Conservation (phyloP, 2,329 filamentous ascomycete genomes). For the Penicillium sp. region DNA sequence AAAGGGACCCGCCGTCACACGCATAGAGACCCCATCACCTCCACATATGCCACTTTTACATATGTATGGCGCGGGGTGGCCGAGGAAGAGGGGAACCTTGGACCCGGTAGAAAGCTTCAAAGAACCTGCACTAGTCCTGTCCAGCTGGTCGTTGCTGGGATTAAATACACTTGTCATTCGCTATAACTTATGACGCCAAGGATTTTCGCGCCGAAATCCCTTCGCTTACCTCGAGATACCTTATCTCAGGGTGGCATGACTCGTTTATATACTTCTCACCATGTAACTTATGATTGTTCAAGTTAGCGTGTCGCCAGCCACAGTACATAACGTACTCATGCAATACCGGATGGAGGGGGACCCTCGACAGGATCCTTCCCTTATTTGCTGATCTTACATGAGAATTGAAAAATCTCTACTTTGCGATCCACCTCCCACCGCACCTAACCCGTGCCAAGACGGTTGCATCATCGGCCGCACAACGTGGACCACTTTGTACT, state of each 20-base stretch:
- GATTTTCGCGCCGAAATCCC: neutral
- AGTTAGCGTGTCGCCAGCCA: too few relatives aligned
- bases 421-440: neutral
- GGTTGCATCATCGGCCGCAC: slow-evolving; percentile 2
- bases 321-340: neutral
- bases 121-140: neutral
- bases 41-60: neutral
- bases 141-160: neutral
- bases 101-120: neutral
- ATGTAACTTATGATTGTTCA: neutral
- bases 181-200: neutral
- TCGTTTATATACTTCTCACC: neutral
- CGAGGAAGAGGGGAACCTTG: neutral
- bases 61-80: too few relatives aligned
- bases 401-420: neutral
- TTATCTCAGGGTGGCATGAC: neutral
- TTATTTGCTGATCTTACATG: neutral
- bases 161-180: neutral
- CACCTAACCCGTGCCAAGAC: slow-evolving; percentile 2
- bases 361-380: neutral
- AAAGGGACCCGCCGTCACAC: too few relatives aligned
- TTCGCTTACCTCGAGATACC: neutral
- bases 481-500: neutral
- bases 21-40: neutral
- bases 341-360: too few relatives aligned